Evolutionary conservation across 2,329 filamentous ascomycete genomes (phyloP).

Genomic region (Aphanoascus verrucosus): DNA sequence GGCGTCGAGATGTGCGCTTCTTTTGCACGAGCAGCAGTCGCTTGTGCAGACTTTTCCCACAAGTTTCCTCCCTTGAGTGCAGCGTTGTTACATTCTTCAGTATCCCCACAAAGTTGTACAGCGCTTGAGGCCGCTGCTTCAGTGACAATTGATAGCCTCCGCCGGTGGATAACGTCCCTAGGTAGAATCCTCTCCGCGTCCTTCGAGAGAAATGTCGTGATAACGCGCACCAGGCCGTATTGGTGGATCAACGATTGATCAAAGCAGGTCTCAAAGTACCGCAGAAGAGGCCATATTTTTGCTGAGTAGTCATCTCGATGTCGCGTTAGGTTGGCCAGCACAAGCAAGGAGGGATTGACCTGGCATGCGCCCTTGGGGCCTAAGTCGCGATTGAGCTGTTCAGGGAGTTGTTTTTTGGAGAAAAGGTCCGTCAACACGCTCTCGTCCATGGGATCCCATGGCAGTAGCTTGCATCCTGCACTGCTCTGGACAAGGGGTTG

Average conservation of each 20-base stretch:
- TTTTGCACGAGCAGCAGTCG: constrained; percentile 24
- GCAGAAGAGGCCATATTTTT: constrained; percentile 45
- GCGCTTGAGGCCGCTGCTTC: constrained; percentile 45
- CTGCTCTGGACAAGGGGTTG: constrained; percentile 44
- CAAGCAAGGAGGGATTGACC: constrained; percentile 62
- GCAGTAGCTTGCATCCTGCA: constrained; percentile 40
- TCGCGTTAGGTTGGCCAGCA: constrained; percentile 56
- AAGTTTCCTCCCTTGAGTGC: constrained; percentile 22
- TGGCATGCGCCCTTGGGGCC: constrained; percentile 35
- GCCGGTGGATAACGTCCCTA: constrained; percentile 45
- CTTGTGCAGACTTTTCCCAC: constrained; percentile 19
- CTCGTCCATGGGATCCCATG: constrained; percentile 47
- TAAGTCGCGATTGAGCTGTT: constrained; percentile 41
- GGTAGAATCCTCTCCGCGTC: constrained; percentile 54
- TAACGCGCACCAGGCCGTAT: constrained; percentile 68
- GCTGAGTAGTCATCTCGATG: constrained; percentile 48
- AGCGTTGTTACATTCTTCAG: constrained; percentile 24
- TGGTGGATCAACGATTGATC: constrained; percentile 54
- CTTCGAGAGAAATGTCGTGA: constrained; percentile 58
- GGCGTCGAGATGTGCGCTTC: constrained; percentile 25
- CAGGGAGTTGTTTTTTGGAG: constrained; percentile 34
- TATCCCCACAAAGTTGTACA: constrained; percentile 23
- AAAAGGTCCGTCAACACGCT: constrained; percentile 42
- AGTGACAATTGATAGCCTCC: constrained; percentile 47
- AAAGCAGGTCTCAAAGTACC: constrained; percentile 52